Percentiles rank a stretch among this genome's conserved stretches.
Evolutionary conservation across 1,284 basidiomycete genomes (phyloP).

Genomic region (Anthracocystis walkeri): DNA sequence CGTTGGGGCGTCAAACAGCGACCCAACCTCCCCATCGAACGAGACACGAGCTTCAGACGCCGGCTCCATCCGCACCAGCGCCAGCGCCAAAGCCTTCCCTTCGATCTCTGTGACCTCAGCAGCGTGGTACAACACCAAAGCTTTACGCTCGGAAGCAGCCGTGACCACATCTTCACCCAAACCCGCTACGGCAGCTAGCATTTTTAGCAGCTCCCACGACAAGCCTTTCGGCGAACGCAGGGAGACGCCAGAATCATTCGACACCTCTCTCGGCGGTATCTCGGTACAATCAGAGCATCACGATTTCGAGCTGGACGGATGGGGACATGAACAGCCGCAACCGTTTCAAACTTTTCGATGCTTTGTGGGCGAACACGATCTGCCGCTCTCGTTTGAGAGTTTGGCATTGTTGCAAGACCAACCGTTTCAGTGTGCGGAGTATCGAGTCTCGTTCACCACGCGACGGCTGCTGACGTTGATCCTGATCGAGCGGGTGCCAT

Average conservation of each 20-base stretch:
- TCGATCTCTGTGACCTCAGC: conserved; percentile 56
- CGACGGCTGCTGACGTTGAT: conserved; percentile 40
- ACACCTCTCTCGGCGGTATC: conserved; percentile 22
- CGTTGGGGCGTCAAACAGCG: not conserved
- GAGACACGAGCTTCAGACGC: conserved; percentile 18
- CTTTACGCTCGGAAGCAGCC: conserved; percentile 22
- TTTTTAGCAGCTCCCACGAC: conserved; percentile 13
- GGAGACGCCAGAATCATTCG: conserved; percentile 11
- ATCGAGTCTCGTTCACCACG: conserved; percentile 30
- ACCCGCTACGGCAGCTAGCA: conserved; percentile 18
- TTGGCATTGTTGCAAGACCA: conserved; percentile 14
- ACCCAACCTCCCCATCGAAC: not conserved
- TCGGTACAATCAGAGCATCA: conserved; percentile 45
- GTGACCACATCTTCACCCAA: conserved; percentile 19
- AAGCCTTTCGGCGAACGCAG: conserved; percentile 1
- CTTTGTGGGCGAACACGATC: conserved; percentile 26
- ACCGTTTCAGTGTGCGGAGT: conserved; percentile 16
- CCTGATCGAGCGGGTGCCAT: conserved; percentile 27
- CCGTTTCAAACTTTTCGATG: conserved; percentile 35
- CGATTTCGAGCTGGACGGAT: conserved; percentile 54
- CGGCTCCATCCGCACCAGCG: conserved; percentile 32
- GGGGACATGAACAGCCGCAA: conserved; percentile 43
- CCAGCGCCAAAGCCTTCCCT: conserved; percentile 50
- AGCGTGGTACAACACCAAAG: conserved; percentile 56
- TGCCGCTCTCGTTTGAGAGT: conserved; percentile 22